Evolutionary conservation across 2,329 filamentous ascomycete species (phyloP), one percentile per base, ranked within the genome.

Genomic region (Trichoderma asperellum): DNA sequence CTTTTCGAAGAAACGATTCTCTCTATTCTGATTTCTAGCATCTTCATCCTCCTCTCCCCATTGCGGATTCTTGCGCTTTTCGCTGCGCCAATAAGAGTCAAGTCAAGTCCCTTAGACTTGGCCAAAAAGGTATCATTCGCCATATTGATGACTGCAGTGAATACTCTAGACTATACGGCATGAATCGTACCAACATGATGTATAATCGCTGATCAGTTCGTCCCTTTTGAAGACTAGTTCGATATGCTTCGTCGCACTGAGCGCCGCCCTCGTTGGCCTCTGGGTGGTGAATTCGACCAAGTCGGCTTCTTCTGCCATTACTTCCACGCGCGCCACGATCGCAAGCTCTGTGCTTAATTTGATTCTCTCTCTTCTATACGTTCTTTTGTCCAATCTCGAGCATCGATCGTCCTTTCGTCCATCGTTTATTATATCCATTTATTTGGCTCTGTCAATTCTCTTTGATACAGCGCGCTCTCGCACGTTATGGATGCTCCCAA

Each of bases 1-100:
- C 59, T 73, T 12, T 74, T 73, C 58, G 70, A 74, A 55, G 70
- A 73, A 11, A 53, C 60, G 59, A 68, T 74, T 21, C 64, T 74
- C 24, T 68, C 71, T 8, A 40, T 73, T 52, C 70, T 70, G 2
- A 29, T 52, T 24, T 63, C 69, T 11, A 11, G 57, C 5, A 10
- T 70, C 11, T 68, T 70, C 27, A 53, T 70, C n/a, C 24, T 68
- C 37, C 58, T 35, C n/a, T 52, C 65, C 6, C 55, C 47, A 11
- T 43, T 34, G n/a, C 43, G 35, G 24, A 63, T 70, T 21, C 4
- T 70, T 6, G n/a, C 24, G 12, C 35, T 68, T 6, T 53, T 43
- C 10, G 27, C 37, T 37, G 52, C 59, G 49, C 63, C 62, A 6
- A 5, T 18, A 5, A 70, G 61, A 47, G 62, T 70, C 34, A 58